A percentile compares a stretch with the other conserved stretches of the same genome.
Evolutionary conservation across 129 eudicot genomes (phyloP).

Genomic region (Flaveria linearis): DNA sequence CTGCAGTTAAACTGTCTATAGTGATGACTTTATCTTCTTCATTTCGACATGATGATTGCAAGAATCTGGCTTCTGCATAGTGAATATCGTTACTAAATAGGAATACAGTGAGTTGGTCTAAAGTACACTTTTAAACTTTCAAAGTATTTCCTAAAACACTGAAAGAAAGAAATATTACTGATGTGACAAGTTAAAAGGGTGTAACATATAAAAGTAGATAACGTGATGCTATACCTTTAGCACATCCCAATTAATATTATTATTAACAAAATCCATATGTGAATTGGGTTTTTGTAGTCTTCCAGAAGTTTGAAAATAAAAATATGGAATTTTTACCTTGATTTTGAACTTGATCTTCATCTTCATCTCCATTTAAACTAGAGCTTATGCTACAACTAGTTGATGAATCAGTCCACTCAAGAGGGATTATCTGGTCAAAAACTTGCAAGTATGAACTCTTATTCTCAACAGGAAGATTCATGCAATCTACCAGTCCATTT

Average conservation of each 20-base stretch:
- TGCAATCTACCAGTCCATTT: slow-evolving; percentile 8
- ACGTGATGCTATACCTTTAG: too few relatives aligned
- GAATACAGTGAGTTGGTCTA: background rate
- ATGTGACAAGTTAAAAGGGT: too few relatives aligned
- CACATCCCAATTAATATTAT: too few relatives aligned
- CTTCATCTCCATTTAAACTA: slow-evolving; percentile 23
- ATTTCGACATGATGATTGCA: slow-evolving; percentile 1
- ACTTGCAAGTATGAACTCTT: slow-evolving; percentile 34
- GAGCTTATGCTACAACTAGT: slow-evolving; percentile 40
- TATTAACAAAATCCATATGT: too few relatives aligned
- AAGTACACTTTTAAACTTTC: too few relatives aligned
- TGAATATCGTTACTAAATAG: background rate
- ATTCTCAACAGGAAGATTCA: slow-evolving; percentile 38
- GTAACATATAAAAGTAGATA: too few relatives aligned
- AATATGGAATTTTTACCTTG: slow-evolving; percentile 10
- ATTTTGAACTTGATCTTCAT: background rate
- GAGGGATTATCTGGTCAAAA: slow-evolving; percentile 40
- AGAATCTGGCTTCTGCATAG: background rate
- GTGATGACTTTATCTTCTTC: slow-evolving; percentile 28
- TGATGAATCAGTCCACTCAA: slow-evolving; percentile 43
- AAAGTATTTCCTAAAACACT: too few relatives aligned
- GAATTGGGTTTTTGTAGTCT: too few relatives aligned
- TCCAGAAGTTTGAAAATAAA: too few relatives aligned
- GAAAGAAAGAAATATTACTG: too few relatives aligned
- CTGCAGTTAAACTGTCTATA: slow-evolving; percentile 32